phyloP scores from a whole-genome alignment of 2,329 filamentous ascomycete species.

The Cephalotrichum gorgonifer region DNA sequence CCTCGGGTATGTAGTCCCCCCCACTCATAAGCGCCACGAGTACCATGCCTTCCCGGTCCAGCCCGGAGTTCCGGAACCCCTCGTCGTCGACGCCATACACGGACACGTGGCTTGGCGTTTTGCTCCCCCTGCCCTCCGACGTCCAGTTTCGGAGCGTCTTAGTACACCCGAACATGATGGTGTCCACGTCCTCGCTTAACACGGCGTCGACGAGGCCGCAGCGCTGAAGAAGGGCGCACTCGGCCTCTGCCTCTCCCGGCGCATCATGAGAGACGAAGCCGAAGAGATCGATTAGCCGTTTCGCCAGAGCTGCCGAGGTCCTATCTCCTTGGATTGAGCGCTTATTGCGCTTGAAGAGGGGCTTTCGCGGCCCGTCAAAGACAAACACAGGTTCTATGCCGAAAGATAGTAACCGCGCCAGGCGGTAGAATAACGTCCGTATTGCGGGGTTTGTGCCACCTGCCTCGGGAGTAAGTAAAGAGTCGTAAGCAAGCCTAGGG shows the following conservation, averaged over 20 bases:
- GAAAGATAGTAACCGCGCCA: constrained; percentile 64
- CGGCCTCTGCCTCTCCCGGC: constrained; percentile 90
- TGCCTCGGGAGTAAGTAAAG: constrained; percentile 13
- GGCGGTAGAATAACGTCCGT: constrained; percentile 84
- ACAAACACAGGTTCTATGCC: constrained; percentile 85
- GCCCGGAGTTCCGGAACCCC: constrained; percentile 36
- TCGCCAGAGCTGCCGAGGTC: constrained; percentile 65
- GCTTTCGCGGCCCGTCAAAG: constrained; percentile 80
- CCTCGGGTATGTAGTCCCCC: constrained; percentile 85
- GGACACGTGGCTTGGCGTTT: constrained; percentile 74
- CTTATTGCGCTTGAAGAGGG: constrained; percentile 81
- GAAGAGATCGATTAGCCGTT: constrained; percentile 74
- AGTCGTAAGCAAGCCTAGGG: too few species aligned
- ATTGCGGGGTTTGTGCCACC: constrained; percentile 84
- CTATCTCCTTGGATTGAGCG: constrained; percentile 54
- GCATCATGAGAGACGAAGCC: constrained; percentile 78
- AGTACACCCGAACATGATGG: constrained; percentile 90
- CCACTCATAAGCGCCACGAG: constrained; percentile 90
- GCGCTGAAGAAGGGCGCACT: constrained; percentile 79
- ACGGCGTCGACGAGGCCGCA: constrained; percentile 84
- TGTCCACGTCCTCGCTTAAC: constrained; percentile 92
- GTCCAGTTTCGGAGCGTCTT: constrained; percentile 75
- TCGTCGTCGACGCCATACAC: constrained; percentile 60
- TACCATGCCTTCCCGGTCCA: constrained; percentile 85
- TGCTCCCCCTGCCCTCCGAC: constrained; percentile 55